Conservation (phyloP, 129 eudicot genomes). For the Tanacetum coccineum region DNA sequence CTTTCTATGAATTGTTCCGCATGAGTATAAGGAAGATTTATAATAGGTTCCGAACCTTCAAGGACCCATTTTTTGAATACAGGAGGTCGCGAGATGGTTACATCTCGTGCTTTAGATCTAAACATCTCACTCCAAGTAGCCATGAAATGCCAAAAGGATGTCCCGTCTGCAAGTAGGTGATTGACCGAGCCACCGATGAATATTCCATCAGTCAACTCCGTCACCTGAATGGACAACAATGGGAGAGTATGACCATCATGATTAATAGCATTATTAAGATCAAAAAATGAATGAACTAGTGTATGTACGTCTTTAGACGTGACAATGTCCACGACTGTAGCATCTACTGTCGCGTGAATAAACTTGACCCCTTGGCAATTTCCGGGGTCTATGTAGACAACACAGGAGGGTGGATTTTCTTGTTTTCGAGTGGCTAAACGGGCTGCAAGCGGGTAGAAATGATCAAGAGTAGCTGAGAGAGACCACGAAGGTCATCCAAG, state of each 20-base stretch:
- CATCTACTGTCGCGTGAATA: slow-evolving; percentile 18
- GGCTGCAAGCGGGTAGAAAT: slow-evolving; percentile 43
- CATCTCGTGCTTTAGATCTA: neutral
- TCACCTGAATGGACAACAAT: slow-evolving; percentile 35
- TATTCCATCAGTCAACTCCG: slow-evolving; percentile 38
- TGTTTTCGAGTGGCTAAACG: slow-evolving; percentile 30
- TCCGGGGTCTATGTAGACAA: neutral
- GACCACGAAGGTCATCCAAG: slow-evolving; percentile 28
- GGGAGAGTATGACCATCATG: slow-evolving; percentile 31
- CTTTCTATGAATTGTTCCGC: neutral
- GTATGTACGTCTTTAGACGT: slow-evolving; percentile 16
- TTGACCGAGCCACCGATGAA: slow-evolving; percentile 40
- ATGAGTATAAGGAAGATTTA: neutral
- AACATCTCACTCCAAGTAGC: slow-evolving; percentile 40
- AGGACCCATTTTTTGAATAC: slow-evolving; percentile 22
- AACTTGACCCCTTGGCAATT: slow-evolving; percentile 6
- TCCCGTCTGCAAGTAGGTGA: slow-evolving; percentile 33
- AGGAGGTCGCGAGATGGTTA: slow-evolving; percentile 20
- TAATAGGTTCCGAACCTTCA: slow-evolving; percentile 18
- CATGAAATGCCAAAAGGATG: slow-evolving; percentile 43
- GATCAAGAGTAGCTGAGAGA: slow-evolving; percentile 26
- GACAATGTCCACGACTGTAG: slow-evolving; percentile 19
- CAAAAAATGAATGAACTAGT: slow-evolving; percentile 32
- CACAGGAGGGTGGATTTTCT: slow-evolving; percentile 8
- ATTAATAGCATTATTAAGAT: slow-evolving; percentile 24